phyloP scores from a whole-genome alignment of 139 green algal genomes.

The Chara braunii region DNA sequence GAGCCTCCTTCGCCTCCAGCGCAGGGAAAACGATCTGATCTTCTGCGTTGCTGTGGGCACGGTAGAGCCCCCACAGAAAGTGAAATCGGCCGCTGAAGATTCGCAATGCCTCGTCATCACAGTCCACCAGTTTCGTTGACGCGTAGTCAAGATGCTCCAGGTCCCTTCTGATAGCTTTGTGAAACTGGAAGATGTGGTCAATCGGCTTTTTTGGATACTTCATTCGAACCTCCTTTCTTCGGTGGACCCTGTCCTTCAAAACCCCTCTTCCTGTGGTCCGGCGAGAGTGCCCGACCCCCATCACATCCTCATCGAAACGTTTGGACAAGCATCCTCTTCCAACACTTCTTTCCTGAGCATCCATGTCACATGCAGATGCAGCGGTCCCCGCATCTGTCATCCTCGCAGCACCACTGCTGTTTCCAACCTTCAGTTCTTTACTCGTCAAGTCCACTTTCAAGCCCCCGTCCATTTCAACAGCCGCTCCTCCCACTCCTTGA shows the following conservation, averaged over 20 bases:
- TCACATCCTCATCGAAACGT: not conserved
- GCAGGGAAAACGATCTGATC: constrained; percentile 97
- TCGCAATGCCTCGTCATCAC: constrained; percentile 45
- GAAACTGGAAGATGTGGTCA: constrained; percentile 97
- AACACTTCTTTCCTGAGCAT: too few relatives aligned
- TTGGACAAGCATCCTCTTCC: not conserved
- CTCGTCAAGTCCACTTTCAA: too few relatives aligned
- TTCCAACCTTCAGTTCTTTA: too few relatives aligned
- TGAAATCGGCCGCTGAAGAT: constrained; percentile 80
- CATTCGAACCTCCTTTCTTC: not conserved
- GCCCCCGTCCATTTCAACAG: too few relatives aligned
- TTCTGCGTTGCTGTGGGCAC: constrained; percentile 67
- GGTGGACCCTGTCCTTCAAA: not conserved
- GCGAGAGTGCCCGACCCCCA: not conserved
- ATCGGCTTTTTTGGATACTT: constrained; percentile 50
- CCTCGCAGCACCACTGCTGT: too few relatives aligned
- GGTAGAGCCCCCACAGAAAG: constrained; percentile 80
- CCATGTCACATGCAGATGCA: too few relatives aligned
- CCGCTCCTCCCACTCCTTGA: too few relatives aligned
- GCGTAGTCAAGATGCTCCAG: constrained; percentile 72
- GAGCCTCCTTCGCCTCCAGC: constrained; percentile 85
- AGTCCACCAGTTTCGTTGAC: constrained; percentile 35
- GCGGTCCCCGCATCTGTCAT: too few relatives aligned
- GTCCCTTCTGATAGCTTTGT: constrained; percentile 67
- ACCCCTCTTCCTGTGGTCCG: not conserved